Evolutionary conservation across 768 basidiomycete species (phyloP).

Genomic region (Calocybe indica): DNA sequence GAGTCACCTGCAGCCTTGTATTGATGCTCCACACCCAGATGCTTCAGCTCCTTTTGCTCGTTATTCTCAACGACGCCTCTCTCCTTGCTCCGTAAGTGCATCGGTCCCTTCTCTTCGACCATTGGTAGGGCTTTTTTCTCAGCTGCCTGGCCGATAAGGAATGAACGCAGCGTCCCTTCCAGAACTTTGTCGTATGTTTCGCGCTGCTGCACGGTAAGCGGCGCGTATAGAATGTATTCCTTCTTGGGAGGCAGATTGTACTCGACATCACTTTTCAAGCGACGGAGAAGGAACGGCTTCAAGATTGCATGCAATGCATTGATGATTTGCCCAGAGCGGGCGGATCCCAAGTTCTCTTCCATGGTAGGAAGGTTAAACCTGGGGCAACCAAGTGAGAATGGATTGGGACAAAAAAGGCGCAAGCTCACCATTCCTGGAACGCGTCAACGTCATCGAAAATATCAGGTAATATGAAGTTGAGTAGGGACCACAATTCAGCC

Average conservation of each 20-base stretch:
- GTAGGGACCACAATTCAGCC: slow-evolving; percentile 87
- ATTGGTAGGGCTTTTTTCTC: slow-evolving; percentile 11
- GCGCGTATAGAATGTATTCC: slow-evolving; percentile 92
- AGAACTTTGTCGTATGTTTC: slow-evolving; percentile 80
- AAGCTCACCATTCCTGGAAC: slow-evolving; percentile 79
- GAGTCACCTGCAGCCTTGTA: slow-evolving; percentile 52
- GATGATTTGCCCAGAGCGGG: slow-evolving; percentile 63
- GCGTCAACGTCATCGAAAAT: slow-evolving; percentile 86
- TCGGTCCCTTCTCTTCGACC: slow-evolving; percentile 13
- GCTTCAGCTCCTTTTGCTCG: slow-evolving; percentile 39
- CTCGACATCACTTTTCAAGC: slow-evolving; percentile 86
- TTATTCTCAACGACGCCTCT: slow-evolving; percentile 14
- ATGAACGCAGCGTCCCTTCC: slow-evolving; percentile 61
- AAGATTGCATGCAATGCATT: slow-evolving; percentile 83
- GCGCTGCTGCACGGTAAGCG: slow-evolving; percentile 77
- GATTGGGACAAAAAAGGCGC: neutral
- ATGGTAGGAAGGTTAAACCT: slow-evolving; percentile 74
- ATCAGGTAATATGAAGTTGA: slow-evolving; percentile 94
- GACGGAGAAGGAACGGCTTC: slow-evolving; percentile 90
- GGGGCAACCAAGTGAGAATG: slow-evolving; percentile 3
- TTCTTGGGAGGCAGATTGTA: slow-evolving; percentile 83
- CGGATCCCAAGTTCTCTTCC: slow-evolving; percentile 47
- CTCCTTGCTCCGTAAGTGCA: slow-evolving; percentile 27
- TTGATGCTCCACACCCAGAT: slow-evolving; percentile 52
- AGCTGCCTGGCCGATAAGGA: slow-evolving; percentile 39